Evolutionary conservation across 2,329 filamentous ascomycete species (phyloP), one percentile per base, ranked within the genome.

Genomic region (Lachnellula suecica): DNA sequence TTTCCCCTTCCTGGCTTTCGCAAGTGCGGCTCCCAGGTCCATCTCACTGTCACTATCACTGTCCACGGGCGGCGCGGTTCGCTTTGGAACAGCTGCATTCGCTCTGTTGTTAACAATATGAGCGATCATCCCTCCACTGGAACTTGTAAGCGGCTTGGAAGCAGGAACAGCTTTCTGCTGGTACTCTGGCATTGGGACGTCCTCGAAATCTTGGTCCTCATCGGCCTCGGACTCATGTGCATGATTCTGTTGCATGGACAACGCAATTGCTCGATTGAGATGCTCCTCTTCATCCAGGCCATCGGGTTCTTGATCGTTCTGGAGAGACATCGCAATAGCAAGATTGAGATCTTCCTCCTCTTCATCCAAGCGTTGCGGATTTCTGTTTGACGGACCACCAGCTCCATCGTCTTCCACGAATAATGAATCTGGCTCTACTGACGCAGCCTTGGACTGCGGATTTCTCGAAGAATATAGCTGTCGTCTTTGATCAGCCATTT

Each of bases 271-370:
- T 56, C 79, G 81, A 53, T 84, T 84, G 5, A 97, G 75, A 47
- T 96, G 90, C 57, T 89, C 85, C 17, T 92, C 88, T 35, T 89
- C 84, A 15, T 79, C 76, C 7, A 74, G 70, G 35, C 76, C 72
- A 15, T 49, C 57, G 37, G 52, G 50, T n/a, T 47, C 49, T 6
- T 40, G 49, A 25, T 62, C 62, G 38, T 59, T 84, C 59, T 85
- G 81, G 29, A 97, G 71, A 8, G 93, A 97, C 72, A 97, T 76
- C 1, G 88, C 88, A 64, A 97, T 96, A 13, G 92, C 91, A 56
- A 78, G 80, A 54, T 83, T 84, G 7, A 97, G 75, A 41, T 96
- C 89, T 56, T 89, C 85, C 15, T 92, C 57, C 29, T 64, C 59
- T 25, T 61, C 61, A 24, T 62, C 53, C 8, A 59, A 51, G 2